These are phyloP conservation scores for Kregervanrija pseudodelftensis DNA, from an alignment of 805 yeast species.

Conservation along the genomic window DNA sequence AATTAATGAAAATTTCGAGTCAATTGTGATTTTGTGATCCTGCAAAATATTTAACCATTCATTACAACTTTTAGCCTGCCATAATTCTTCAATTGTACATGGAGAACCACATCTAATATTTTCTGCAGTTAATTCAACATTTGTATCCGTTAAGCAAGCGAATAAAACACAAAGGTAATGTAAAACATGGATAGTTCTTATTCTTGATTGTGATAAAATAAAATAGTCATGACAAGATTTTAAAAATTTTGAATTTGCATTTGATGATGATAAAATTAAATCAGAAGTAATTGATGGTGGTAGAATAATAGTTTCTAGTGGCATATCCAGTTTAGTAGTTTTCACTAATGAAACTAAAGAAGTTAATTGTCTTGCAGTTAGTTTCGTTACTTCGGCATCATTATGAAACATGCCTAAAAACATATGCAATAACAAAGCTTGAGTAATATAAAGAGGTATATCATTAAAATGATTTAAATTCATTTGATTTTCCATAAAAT, in stretches of 20 bases:
- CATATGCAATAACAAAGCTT: slow-evolving; percentile 48
- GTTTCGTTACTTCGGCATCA: slow-evolving; percentile 41
- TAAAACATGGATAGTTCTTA: slow-evolving; percentile 45
- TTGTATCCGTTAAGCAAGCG: slow-evolving; percentile 37
- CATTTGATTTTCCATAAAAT: slow-evolving; percentile 49
- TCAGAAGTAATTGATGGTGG: slow-evolving; percentile 33
- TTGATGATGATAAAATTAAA: slow-evolving; percentile 13
- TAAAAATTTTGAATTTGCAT: slow-evolving; percentile 18
- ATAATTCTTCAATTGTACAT: slow-evolving; percentile 51
- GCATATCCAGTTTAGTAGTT: slow-evolving; percentile 45
- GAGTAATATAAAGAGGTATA: slow-evolving; percentile 50
- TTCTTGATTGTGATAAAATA: slow-evolving; percentile 47
- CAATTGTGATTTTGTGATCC: slow-evolving; percentile 33
- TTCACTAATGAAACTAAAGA: slow-evolving; percentile 48
- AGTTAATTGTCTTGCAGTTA: slow-evolving; percentile 45
- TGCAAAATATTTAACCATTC: slow-evolving; percentile 45
- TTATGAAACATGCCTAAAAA: slow-evolving; percentile 51
- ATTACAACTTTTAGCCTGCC: slow-evolving; percentile 42
- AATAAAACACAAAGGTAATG: slow-evolving; percentile 43
- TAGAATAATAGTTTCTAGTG: slow-evolving; percentile 37
- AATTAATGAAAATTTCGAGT: slow-evolving; percentile 48
- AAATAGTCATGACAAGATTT: slow-evolving; percentile 44
- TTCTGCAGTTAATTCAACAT: slow-evolving; percentile 31
- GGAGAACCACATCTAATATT: slow-evolving; percentile 61
- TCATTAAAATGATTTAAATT: slow-evolving; percentile 41